phyloP scores from a whole-genome alignment of 306 rosid species.

The Trifolium subterraneum region DNA sequence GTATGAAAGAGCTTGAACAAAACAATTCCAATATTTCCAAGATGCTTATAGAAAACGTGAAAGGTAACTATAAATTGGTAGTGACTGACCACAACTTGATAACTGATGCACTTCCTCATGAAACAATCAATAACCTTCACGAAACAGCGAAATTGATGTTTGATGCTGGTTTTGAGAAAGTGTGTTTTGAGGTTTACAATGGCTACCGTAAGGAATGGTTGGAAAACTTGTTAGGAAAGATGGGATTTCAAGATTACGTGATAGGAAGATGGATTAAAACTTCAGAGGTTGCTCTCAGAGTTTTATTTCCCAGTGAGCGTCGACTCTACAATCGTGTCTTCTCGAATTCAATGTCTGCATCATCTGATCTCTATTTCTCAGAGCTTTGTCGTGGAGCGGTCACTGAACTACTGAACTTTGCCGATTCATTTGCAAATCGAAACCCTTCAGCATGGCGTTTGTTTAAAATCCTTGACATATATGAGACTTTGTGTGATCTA shows the following conservation, averaged over 20 bases:
- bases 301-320: constrained; percentile 72
- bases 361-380: constrained; percentile 64
- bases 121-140: too few relatives aligned
- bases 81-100: too few relatives aligned
- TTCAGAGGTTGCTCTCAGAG: constrained; percentile 53
- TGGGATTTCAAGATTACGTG: constrained; percentile 43
- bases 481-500: constrained; percentile 54
- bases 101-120: too few relatives aligned
- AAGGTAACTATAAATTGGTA: too few relatives aligned
- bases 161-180: too few relatives aligned
- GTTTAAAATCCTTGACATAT: constrained; percentile 57
- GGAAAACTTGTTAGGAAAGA: neutral
- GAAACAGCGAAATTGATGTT: too few relatives aligned
- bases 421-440: constrained; percentile 56
- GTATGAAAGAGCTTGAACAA: too few relatives aligned
- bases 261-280: constrained; percentile 72
- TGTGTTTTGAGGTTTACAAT: too few relatives aligned
- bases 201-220: neutral
- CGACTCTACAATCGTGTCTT: constrained; percentile 66
- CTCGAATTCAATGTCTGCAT: constrained; percentile 51
- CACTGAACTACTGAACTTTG: constrained; percentile 61
- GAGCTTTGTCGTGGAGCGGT: constrained; percentile 67
- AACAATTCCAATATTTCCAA: too few relatives aligned
- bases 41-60: too few relatives aligned
- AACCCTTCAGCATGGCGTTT: constrained; percentile 58